A percentile compares a stretch with the other conserved stretches of the same genome.
These are phyloP conservation scores for Sporisorium exsertum DNA, from an alignment of 1,284 basidiomycete species.

Conservation along the genomic window DNA sequence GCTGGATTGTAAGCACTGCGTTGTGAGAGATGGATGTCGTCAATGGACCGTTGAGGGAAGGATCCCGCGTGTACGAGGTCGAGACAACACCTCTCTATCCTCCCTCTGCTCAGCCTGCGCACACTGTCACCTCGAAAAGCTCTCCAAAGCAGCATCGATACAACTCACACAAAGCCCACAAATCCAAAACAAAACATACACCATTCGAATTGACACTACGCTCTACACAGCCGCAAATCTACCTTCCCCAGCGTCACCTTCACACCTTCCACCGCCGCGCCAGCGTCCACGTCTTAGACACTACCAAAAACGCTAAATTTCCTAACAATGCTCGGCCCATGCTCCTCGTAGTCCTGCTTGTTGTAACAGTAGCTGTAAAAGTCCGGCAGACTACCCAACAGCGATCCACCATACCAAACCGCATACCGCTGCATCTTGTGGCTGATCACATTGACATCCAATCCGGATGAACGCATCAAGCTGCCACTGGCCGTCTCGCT, in stretches of 20 bases:
- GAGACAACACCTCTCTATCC: too few relatives aligned
- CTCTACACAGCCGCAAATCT: neutral
- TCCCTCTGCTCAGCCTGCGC: too few relatives aligned
- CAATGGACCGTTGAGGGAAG: too few relatives aligned
- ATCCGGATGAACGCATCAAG: conserved; percentile 73
- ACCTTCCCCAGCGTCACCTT: neutral
- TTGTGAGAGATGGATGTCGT: too few relatives aligned
- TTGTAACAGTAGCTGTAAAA: conserved; percentile 98
- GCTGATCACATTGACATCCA: conserved; percentile 82
- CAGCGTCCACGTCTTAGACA: conserved; percentile 22
- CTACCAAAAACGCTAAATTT: conserved; percentile 65
- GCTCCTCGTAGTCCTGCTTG: conserved; percentile 96
- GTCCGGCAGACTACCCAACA: conserved; percentile 80
- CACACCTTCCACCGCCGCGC: neutral
- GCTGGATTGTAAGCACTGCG: neutral
- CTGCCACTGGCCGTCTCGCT: conserved; percentile 82
- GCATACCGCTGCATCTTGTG: conserved; percentile 98
- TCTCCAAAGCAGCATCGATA: too few relatives aligned
- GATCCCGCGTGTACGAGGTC: too few relatives aligned
- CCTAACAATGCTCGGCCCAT: conserved; percentile 84
- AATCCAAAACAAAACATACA: too few relatives aligned
- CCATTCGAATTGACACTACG: too few relatives aligned
- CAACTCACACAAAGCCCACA: too few relatives aligned
- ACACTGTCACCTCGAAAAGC: too few relatives aligned
- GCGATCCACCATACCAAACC: conserved; percentile 97